A percentile compares a stretch with the other conserved stretches of the same genome.
phyloP scores from a whole-genome alignment of 495 filamentous ascomycete species.

The Sphaerosporella brunnea region DNA sequence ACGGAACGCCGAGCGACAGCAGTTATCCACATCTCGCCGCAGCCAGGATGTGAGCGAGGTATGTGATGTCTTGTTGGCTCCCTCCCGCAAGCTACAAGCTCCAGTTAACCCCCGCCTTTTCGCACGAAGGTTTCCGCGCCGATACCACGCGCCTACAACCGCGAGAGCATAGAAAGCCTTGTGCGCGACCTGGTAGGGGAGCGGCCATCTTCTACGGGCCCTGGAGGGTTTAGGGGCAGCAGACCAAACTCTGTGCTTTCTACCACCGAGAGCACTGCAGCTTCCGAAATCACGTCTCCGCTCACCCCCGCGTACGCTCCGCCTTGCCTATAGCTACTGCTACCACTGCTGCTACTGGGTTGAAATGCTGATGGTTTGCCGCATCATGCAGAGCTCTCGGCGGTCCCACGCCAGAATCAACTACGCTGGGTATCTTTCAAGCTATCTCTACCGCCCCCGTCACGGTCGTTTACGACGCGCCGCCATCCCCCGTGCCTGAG shows the following conservation, averaged over 20 bases:
- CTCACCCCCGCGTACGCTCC: constrained; percentile 18
- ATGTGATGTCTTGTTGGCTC: too few relatives aligned
- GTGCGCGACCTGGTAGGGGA: constrained; percentile 65
- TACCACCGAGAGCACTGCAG: constrained; percentile 18
- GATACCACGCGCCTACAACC: constrained; percentile 46
- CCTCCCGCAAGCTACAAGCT: too few relatives aligned
- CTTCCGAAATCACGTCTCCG: constrained; percentile 22
- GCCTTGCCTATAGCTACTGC: too few relatives aligned
- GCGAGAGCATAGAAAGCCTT: constrained; percentile 65
- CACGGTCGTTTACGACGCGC: constrained; percentile 56
- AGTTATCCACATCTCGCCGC: constrained; percentile 21
- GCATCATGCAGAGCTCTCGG: constrained; percentile 1
- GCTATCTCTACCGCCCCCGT: constrained; percentile 51
- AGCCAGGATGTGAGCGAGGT: constrained; percentile 34
- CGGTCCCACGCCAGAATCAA: constrained; percentile 6
- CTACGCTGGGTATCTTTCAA: constrained; percentile 33
- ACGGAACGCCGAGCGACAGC: constrained; percentile 34
- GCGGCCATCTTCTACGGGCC: constrained; percentile 53
- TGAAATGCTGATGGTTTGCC: background rate
- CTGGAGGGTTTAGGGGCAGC: constrained; percentile 53
- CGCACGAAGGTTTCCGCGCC: constrained; percentile 24
- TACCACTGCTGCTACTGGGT: too few relatives aligned
- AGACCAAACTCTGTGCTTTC: constrained; percentile 63
- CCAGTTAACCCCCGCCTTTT: too few relatives aligned
- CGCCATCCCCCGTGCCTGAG: constrained; percentile 55